Evolutionary conservation across 2,329 filamentous ascomycete species (phyloP).

Genomic region (Colletotrichum sp.): DNA sequence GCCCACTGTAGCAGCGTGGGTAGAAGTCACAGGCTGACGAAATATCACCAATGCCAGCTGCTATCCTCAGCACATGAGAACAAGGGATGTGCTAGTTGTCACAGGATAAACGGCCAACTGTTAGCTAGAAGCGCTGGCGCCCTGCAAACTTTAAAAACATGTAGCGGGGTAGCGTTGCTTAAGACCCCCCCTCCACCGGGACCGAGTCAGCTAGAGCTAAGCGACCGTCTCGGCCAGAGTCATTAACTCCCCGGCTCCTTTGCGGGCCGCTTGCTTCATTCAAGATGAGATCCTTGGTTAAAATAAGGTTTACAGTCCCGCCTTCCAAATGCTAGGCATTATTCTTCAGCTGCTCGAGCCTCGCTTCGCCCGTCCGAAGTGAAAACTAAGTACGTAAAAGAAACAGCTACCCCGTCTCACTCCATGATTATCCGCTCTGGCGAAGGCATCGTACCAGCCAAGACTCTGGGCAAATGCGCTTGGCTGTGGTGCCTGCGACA

Average conservation of each 20-base stretch:
- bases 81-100: neutral
- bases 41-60: neutral
- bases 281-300: neutral
- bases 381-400: neutral
- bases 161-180: neutral
- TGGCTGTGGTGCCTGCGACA: neutral
- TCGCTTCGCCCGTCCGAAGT: neutral
- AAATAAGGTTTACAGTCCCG: neutral
- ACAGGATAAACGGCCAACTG: neutral
- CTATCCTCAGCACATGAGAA: neutral
- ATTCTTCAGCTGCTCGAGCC: neutral
- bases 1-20: neutral
- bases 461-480: neutral
- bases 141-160: neutral
- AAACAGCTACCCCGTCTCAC: neutral
- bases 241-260: neutral
- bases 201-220: neutral
- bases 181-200: neutral
- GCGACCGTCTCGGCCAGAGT: neutral
- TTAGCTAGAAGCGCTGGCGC: neutral
- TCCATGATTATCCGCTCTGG: neutral
- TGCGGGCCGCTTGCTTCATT: neutral
- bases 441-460: neutral
- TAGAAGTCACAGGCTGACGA: neutral
- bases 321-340: neutral